These are phyloP conservation scores for Aspergillus ochraceoroseus DNA, from an alignment of 2,329 filamentous ascomycete species.

Conservation along the genomic window DNA sequence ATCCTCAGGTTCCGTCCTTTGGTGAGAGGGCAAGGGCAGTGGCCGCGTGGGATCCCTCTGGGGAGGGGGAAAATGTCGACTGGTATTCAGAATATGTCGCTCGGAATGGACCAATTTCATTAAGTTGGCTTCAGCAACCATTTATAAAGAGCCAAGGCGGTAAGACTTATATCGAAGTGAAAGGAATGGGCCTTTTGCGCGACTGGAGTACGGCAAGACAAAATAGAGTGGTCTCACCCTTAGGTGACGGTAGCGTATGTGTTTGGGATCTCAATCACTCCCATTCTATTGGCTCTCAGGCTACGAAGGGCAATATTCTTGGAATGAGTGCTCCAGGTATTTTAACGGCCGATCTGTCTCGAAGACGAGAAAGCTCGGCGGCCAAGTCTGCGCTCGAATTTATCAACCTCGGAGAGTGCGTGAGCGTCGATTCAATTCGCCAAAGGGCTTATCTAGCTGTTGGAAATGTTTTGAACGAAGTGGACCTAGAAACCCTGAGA, in stretches of 20 bases:
- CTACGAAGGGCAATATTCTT: conserved; percentile 54
- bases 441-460: conserved; percentile 75
- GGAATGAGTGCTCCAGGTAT: conserved; percentile 63
- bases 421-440: conserved; percentile 66
- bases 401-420: conserved; percentile 66
- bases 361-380: conserved; percentile 43
- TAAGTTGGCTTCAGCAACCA: conserved; percentile 72
- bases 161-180: conserved; percentile 56
- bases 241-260: conserved; percentile 83
- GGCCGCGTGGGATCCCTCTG: conserved; percentile 78
- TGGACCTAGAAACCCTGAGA: conserved; percentile 70
- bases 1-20: conserved; percentile 20
- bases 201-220: conserved; percentile 50
- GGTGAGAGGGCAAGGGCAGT: conserved; percentile 32
- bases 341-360: conserved; percentile 65
- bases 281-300: conserved; percentile 26
- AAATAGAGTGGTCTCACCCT: conserved; percentile 64
- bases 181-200: conserved; percentile 66
- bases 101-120: conserved; percentile 65
- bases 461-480: conserved; percentile 69
- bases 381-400: conserved; percentile 33
- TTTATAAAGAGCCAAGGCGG: conserved; percentile 32
- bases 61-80: conserved; percentile 63
- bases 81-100: conserved; percentile 92
- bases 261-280: conserved; percentile 68